These are phyloP conservation scores for Mediolabrus comicus DNA, from an alignment of 108 stramenopile species.

Conservation along the genomic window DNA sequence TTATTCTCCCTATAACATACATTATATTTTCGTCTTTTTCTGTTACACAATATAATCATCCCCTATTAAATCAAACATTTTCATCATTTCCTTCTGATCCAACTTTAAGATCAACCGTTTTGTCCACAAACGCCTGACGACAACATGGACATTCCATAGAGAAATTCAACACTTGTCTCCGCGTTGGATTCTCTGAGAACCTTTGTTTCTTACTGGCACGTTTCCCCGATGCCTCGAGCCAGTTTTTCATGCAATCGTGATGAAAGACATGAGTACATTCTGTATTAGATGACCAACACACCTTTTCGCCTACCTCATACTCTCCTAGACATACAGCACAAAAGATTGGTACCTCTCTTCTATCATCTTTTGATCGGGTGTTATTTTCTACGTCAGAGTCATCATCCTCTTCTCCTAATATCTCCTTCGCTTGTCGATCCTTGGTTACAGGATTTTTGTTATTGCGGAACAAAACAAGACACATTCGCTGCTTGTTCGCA, in stretches of 20 bases:
- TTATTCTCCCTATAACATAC: not conserved
- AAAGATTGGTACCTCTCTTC: conserved; percentile 13
- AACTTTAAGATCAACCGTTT: not conserved
- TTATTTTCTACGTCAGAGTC: not conserved
- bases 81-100: not conserved
- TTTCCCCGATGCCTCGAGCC: conserved; percentile 12
- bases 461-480: not conserved
- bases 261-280: conserved; percentile 45
- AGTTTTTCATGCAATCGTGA: conserved; percentile 38
- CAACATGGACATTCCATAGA: conserved; percentile 41
- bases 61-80: not conserved
- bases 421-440: not conserved
- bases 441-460: not conserved
- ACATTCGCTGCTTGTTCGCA: not conserved
- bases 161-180: conserved; percentile 12
- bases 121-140: conserved; percentile 28
- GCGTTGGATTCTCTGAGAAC: not conserved
- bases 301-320: conserved; percentile 20
- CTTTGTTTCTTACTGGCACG: conserved; percentile 3
- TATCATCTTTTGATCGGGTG: not conserved
- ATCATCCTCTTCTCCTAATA: not conserved
- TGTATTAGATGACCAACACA: conserved; percentile 27
- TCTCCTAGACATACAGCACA: conserved; percentile 41
- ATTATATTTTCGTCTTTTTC: no score
- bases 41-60: not conserved